Base-by-base conservation (phyloP, 805 yeast genomes). In the Starmerella kuoi region DNA sequence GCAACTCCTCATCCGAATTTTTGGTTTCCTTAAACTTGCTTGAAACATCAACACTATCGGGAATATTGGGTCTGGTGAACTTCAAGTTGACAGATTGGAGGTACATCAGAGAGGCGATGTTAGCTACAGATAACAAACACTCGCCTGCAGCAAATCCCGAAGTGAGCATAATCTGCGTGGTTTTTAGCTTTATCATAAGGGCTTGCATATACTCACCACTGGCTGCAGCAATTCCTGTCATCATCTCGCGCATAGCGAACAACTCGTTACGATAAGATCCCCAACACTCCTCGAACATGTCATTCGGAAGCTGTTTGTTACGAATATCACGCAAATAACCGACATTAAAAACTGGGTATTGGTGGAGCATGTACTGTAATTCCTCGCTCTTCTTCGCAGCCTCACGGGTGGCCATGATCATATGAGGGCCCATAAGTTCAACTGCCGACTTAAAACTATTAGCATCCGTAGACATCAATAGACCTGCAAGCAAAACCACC, bases 211-310 rank as follows among this genome's bases (percentile, higher is more conserved):
- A 63, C 56, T 80, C 85, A n/a, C 84, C 84, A 14, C 75, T 66
- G 1, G 79, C 69, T 42, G 84, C 61, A 47, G 81, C 78, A 31
- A 77, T 64, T 2, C 91, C 85, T 3, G 82, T 76, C 50, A 77
- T 73, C 43, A 83, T 55, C 52, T 86, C 94, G 60, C 88, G 68
- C 1, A 84, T 79, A 42, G 77, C 74, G 58, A 86, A 77, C 48
- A 80, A 71, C 53, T 85, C 95, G 44, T 79, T 83, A 28, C 77
- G 66, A 57, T 82, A 86, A 3, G 49, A 39, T n/a, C 47, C 50
- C 44, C 45, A 50, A 35, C 40, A 32, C 26, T 18, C 11, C n/a
- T 37, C 44, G 18, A 40, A 23, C 31, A 42, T 22, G 25, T 40
- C 30, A n/a, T 42, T 37, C 15, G 52, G 46, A n/a, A 44, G 42